These are phyloP conservation scores for Gastrolobium bilobum DNA, from an alignment of 306 rosid species.

Conservation along the genomic window DNA sequence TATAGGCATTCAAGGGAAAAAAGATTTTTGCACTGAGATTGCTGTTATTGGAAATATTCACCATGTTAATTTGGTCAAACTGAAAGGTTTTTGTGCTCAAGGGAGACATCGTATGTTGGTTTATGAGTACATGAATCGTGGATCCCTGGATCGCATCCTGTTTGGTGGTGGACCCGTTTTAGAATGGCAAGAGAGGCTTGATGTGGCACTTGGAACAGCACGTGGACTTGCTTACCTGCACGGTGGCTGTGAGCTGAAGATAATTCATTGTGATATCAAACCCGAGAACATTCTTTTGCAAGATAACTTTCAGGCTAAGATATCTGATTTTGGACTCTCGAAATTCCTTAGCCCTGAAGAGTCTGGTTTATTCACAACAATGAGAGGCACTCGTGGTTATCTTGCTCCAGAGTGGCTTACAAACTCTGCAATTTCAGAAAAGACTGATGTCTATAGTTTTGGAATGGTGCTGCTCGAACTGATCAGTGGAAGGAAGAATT, in stretches of 20 bases:
- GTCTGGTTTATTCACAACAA: slow-evolving; percentile 90
- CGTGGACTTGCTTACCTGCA: slow-evolving; percentile 95
- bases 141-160: slow-evolving; percentile 83
- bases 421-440: slow-evolving; percentile 84
- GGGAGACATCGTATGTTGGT: slow-evolving; percentile 81
- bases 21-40: slow-evolving; percentile 91
- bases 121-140: slow-evolving; percentile 91
- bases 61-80: slow-evolving; percentile 84
- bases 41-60: slow-evolving; percentile 88
- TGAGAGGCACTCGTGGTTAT: slow-evolving; percentile 96
- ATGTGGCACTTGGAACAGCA: slow-evolving; percentile 86
- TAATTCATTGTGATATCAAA: slow-evolving; percentile 93
- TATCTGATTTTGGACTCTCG: slow-evolving; percentile 94
- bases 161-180: slow-evolving; percentile 80
- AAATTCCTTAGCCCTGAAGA: slow-evolving; percentile 82
- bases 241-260: slow-evolving; percentile 80
- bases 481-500: slow-evolving; percentile 85
- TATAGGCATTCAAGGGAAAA: slow-evolving; percentile 83
- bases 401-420: slow-evolving; percentile 99
- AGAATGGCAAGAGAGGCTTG: slow-evolving; percentile 90
- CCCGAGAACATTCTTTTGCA: slow-evolving; percentile 93
- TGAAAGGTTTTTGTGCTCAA: slow-evolving; percentile 86
- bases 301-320: slow-evolving; percentile 78
- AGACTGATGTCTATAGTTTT: slow-evolving; percentile 87
- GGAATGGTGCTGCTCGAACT: slow-evolving; percentile 96